phyloP scores from a whole-genome alignment of 2,329 filamentous ascomycete species.

The Aspergillus piperis region DNA sequence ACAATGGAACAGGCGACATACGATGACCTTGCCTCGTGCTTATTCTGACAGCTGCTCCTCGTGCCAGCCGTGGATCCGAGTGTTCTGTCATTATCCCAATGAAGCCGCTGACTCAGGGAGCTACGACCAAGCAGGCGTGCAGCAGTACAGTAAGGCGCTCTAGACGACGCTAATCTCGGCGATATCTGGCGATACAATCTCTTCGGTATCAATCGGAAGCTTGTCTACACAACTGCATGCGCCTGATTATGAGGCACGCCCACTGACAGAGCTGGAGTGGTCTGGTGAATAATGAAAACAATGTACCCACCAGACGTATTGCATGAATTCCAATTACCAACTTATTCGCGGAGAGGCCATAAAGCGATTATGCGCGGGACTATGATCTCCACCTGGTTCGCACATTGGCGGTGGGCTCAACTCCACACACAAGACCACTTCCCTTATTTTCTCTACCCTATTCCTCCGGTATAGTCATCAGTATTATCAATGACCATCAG shows the following conservation, averaged over 20 bases:
- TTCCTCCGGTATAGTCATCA: background rate
- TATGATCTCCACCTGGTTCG: background rate
- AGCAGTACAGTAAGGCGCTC: background rate
- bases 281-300: background rate
- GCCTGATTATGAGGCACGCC: background rate
- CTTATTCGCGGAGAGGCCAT: background rate
- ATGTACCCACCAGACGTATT: background rate
- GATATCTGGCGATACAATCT: background rate
- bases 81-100: background rate
- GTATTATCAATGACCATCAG: background rate
- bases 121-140: background rate
- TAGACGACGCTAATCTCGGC: background rate
- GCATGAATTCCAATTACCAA: background rate
- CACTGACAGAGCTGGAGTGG: background rate
- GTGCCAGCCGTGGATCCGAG: constrained; percentile 4
- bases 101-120: background rate
- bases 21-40: constrained; percentile 3
- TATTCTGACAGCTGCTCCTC: background rate
- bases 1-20: background rate
- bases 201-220: background rate
- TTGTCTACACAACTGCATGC: background rate
- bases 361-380: background rate
- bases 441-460: too few relatives aligned
- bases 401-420: background rate
- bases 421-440: background rate